Conservation (phyloP, 2,329 filamentous ascomycete genomes). For the Stagonosporopsis rhizophila region DNA sequence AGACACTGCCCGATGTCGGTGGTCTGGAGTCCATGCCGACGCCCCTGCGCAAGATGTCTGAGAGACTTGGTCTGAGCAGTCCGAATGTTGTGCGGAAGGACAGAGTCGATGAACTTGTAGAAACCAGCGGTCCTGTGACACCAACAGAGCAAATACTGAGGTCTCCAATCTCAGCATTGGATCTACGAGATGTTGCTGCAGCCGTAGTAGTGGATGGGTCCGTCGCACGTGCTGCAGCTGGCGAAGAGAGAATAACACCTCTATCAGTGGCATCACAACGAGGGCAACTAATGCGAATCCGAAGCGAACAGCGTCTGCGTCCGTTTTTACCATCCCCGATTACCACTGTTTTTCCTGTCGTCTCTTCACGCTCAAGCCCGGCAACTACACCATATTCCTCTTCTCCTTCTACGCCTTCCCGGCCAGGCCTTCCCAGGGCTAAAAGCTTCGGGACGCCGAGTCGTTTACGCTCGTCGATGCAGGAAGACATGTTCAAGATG, state of each 20-base stretch:
- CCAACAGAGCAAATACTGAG: background rate
- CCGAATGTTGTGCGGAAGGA: conserved; percentile 2
- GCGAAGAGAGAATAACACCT: background rate
- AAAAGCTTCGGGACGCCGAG: conserved; percentile 10
- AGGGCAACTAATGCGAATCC: background rate
- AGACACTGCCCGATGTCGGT: background rate
- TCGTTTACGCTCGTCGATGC: conserved; percentile 14
- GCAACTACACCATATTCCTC: background rate
- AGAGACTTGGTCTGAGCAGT: conserved; percentile 21
- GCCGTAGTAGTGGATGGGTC: background rate
- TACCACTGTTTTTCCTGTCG: background rate
- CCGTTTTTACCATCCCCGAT: background rate
- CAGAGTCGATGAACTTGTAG: background rate
- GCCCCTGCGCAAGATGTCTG: conserved; percentile 24
- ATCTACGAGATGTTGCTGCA: background rate
- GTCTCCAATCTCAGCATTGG: background rate
- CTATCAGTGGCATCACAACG: background rate
- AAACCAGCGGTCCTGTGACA: too few species aligned
- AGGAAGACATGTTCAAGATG: conserved; percentile 18
- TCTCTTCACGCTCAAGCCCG: background rate
- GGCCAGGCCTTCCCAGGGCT: conserved; percentile 1
- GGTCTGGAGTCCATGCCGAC: conserved; percentile 21
- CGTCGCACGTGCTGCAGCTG: background rate
- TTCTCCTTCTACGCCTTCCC: background rate
- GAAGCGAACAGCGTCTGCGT: background rate